phyloP scores from a whole-genome alignment of 495 filamentous ascomycete species.

The Neurospora intermedia region DNA sequence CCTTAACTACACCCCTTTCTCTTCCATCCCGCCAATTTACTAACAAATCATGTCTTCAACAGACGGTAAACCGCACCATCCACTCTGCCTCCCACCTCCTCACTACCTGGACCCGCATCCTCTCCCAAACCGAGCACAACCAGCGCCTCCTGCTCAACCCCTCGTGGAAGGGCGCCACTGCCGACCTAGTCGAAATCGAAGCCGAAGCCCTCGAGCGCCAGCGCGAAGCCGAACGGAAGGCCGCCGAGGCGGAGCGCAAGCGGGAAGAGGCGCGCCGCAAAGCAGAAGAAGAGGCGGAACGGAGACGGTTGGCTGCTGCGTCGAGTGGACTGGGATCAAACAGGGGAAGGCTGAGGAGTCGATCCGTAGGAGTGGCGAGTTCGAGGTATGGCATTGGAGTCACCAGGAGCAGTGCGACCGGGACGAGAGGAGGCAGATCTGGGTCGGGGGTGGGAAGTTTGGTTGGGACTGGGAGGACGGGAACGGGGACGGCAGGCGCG shows the following conservation, averaged over 20 bases:
- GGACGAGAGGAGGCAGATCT: conserved; percentile 31
- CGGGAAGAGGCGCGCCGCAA: conserved; percentile 57
- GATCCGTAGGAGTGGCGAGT: conserved; percentile 7
- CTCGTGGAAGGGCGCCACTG: conserved; percentile 76
- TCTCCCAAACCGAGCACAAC: conserved; percentile 95
- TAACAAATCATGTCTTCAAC: neutral
- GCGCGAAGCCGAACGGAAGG: conserved; percentile 64
- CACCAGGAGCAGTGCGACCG: conserved; percentile 20
- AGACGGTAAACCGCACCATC: conserved; percentile 83
- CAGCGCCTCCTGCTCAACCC: conserved; percentile 83
- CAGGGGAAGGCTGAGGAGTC: conserved; percentile 10
- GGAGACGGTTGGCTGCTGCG: conserved; percentile 27
- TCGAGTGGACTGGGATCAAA: no score
- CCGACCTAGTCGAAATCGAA: conserved; percentile 76
- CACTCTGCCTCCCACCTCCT: conserved; percentile 84
- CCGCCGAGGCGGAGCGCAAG: conserved; percentile 62
- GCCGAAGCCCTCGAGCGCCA: conserved; percentile 58
- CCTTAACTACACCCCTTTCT: neutral
- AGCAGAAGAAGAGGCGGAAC: conserved; percentile 64
- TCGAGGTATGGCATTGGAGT: conserved; percentile 21
- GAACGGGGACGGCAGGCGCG: neutral
- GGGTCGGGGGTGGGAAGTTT: conserved; percentile 6
- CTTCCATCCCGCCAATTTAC: neutral
- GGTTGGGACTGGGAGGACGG: neutral
- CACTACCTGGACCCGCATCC: conserved; percentile 89